Conservation (phyloP, 2,329 filamentous ascomycete species). For the Alternaria consortialis region DNA sequence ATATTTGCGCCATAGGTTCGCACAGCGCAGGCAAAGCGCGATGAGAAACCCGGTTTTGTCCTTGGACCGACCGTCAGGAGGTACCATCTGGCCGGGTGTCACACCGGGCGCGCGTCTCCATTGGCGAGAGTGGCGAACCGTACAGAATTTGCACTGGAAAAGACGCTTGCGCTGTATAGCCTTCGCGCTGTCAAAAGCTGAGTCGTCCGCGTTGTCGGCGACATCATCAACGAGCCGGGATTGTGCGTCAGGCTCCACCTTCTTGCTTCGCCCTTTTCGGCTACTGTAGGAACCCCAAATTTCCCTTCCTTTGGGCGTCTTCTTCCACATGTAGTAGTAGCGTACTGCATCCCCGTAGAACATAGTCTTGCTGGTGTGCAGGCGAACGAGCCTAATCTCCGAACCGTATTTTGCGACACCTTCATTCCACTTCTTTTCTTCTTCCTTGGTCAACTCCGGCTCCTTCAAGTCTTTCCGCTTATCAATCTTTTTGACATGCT, state of each 20-base stretch:
- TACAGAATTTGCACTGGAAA: slow-evolving; percentile 95
- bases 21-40: slow-evolving; percentile 88
- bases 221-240: slow-evolving; percentile 90
- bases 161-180: slow-evolving; percentile 78
- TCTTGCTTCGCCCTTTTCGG: slow-evolving; percentile 89
- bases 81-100: slow-evolving; percentile 73
- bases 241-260: slow-evolving; percentile 62
- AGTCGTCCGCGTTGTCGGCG: slow-evolving; percentile 91
- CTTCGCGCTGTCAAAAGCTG: slow-evolving; percentile 92
- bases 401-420: slow-evolving; percentile 90
- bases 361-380: slow-evolving; percentile 81
- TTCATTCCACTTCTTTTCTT: slow-evolving; percentile 91
- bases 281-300: slow-evolving; percentile 91
- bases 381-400: slow-evolving; percentile 82
- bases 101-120: slow-evolving; percentile 90
- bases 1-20: slow-evolving; percentile 93
- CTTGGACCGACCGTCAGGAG: slow-evolving; percentile 74
- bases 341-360: slow-evolving; percentile 83
- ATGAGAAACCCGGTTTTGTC: slow-evolving; percentile 80
- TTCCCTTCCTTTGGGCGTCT: slow-evolving; percentile 82
- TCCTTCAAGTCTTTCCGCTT: slow-evolving; percentile 80
- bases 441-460: slow-evolving; percentile 78
- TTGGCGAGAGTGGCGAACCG: slow-evolving; percentile 78
- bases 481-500: slow-evolving; percentile 72
- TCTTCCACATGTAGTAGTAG: slow-evolving; percentile 99